Evolutionary conservation across 1,284 basidiomycete species (phyloP).

Genomic region (Vanrija sp.): DNA sequence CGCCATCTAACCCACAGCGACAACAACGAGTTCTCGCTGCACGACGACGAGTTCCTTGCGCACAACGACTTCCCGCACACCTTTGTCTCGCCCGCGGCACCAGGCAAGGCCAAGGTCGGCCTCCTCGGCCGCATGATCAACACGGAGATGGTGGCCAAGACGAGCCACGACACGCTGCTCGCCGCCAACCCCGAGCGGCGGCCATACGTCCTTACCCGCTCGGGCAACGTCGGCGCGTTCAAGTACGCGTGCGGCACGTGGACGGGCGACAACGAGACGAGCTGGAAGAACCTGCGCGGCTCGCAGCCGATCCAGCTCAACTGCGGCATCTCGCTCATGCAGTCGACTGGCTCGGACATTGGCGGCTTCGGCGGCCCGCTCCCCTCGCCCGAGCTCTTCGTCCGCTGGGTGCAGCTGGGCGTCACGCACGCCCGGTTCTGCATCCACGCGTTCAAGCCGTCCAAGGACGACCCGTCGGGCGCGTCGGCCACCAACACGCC

Average conservation of each 20-base stretch:
- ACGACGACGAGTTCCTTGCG: constrained; percentile 44
- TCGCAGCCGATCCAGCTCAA: constrained; percentile 43
- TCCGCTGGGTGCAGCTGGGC: constrained; percentile 50
- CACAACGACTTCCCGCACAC: constrained; percentile 26
- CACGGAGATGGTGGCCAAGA: constrained; percentile 49
- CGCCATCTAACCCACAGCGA: constrained; percentile 28
- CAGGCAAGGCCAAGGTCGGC: constrained; percentile 37
- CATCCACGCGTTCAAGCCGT: constrained; percentile 52
- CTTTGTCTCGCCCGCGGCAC: constrained; percentile 14
- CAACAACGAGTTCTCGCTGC: constrained; percentile 51
- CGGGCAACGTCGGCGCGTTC: constrained; percentile 50
- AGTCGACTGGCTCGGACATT: constrained; percentile 44
- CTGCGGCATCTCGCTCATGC: constrained; percentile 47
- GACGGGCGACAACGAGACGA: constrained; percentile 50
- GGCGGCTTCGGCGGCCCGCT: constrained; percentile 51
- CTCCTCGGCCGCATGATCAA: constrained; percentile 48
- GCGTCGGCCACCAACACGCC: constrained; percentile 47
- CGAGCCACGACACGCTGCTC: constrained; percentile 41
- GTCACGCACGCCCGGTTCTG: constrained; percentile 47
- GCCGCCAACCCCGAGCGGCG: constrained; percentile 36
- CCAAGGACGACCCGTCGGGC: constrained; percentile 43
- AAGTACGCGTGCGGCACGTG: constrained; percentile 49
- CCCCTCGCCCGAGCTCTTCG: constrained; percentile 48
- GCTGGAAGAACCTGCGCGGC: constrained; percentile 50
- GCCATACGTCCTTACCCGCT: constrained; percentile 49